Evolutionary conservation across 768 basidiomycete species (phyloP), one percentile per base, ranked within the genome.

Genomic region (Piloderma croceum): DNA sequence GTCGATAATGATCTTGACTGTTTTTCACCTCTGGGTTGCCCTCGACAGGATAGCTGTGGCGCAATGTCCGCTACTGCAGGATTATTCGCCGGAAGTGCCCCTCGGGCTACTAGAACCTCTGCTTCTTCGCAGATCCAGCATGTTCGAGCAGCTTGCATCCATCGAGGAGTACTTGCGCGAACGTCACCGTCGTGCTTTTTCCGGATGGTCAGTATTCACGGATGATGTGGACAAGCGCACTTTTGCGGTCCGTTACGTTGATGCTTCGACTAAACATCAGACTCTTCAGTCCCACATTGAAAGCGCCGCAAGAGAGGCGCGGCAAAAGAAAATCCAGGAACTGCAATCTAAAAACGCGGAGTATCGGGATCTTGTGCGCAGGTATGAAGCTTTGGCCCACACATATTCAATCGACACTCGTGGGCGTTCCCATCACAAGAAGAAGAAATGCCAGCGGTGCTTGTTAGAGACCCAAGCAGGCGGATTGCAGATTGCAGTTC

Each of bases 1-100:
- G 4, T 74, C 73, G 0, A 39, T 67, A 2, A 69, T 77, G 63
- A 44, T 76, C 31, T 49, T 77, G 33, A 68, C 68, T 4, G 42
- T 67, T 23, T 48, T 75, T 17, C 66, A 74, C 22, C 58, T 77
- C 13, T 77, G 76, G 75, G 57, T 70, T 1, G 69, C 65, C 0
- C 54, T 76, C 5, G 74, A 77, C 46, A 59, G 45, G 19, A 23
- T 68, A 11, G 59, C 52, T 2, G 50, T 66, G n/a, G 29, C 27
- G 13, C 52, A 59, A 18, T 52, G 56, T 27, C 68, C 74, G 3
- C 56, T 75, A 7, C 52, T 77, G 5, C 31, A 31, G 0, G 52
- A 66, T 4, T 77, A 72, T 40, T 68, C 71, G 9, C 73, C 76
- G 0, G 73, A 71, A 42, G 51, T 77, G 1, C 61, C 69, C 1